phyloP scores from a whole-genome alignment of 2,329 filamentous ascomycete species.

The Colletotrichum gloeosporioides region DNA sequence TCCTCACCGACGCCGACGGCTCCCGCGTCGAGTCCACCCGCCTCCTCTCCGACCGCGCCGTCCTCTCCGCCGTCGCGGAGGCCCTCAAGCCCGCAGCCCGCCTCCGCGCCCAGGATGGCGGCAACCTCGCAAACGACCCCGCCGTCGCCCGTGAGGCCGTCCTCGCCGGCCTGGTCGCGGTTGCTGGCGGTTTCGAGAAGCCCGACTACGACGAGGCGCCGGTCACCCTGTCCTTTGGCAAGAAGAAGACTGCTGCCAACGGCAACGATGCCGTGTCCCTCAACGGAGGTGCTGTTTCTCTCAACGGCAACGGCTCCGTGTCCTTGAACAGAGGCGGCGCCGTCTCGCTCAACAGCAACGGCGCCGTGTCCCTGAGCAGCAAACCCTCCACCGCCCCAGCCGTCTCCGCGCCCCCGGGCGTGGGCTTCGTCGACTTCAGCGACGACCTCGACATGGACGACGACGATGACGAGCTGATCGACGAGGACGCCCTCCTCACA shows the following conservation, averaged over 20 bases:
- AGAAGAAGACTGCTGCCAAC: constrained; percentile 36
- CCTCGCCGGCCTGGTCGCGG: constrained; percentile 75
- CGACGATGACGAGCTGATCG: constrained; percentile 84
- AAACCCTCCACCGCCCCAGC: constrained; percentile 51
- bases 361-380: constrained; percentile 35
- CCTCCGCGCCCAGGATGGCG: constrained; percentile 72
- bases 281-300: constrained; percentile 28
- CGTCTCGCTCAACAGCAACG: constrained; percentile 37
- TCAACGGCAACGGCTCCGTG: constrained; percentile 36
- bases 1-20: constrained; percentile 81
- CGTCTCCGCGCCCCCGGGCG: constrained; percentile 49
- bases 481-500: constrained; percentile 86
- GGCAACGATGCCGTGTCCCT: constrained; percentile 30
- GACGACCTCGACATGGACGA: constrained; percentile 55
- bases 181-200: constrained; percentile 74
- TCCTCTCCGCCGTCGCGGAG: constrained; percentile 72
- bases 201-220: constrained; percentile 62
- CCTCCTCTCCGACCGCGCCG: constrained; percentile 70
- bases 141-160: constrained; percentile 78
- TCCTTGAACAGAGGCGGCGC: constrained; percentile 27
- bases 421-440: constrained; percentile 72
- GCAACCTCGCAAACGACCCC: constrained; percentile 50
- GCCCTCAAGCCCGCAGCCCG: constrained; percentile 63
- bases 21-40: constrained; percentile 65
- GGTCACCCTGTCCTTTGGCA: constrained; percentile 52